These are phyloP conservation scores for Orbilia blumenaviensis DNA, from an alignment of 2,329 filamentous ascomycete species.

Conservation along the genomic window DNA sequence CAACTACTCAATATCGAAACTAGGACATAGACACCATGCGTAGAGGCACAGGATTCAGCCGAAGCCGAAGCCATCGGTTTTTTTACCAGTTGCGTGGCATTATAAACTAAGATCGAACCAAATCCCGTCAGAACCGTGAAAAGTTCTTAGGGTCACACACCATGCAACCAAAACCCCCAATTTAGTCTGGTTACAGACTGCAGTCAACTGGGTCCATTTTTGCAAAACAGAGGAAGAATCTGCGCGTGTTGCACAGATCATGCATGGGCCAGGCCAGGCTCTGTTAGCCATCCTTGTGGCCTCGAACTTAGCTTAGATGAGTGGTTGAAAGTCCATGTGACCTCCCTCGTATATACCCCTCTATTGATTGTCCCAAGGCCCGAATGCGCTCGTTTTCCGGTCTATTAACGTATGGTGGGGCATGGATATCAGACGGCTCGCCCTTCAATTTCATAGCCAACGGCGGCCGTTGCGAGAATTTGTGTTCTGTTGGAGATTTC, in stretches of 20 bases:
- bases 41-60: constrained; percentile 27
- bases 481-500: constrained; percentile 23
- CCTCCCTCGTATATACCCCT: constrained; percentile 15
- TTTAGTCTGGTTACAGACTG: background rate
- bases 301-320: no score
- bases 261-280: constrained; percentile 38
- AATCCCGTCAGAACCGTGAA: background rate
- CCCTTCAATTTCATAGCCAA: constrained; percentile 18
- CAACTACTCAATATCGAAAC: constrained; percentile 4
- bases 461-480: constrained; percentile 1
- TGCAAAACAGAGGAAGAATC: background rate
- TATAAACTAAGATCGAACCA: constrained; percentile 7
- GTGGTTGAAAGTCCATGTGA: constrained; percentile 43
- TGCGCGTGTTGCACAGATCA: constrained; percentile 36
- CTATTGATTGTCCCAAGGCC: constrained; percentile 11
- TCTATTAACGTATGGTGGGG: constrained; percentile 22
- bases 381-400: constrained; percentile 13
- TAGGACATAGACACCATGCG: background rate
- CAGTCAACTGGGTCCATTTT: background rate
- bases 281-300: background rate
- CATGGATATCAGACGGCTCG: background rate
- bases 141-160: background rate
- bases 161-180: background rate
- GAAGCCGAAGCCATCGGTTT: constrained; percentile 12
- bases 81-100: constrained; percentile 13